Percentiles rank a stretch among this genome's conserved stretches.
phyloP scores from a whole-genome alignment of 2,329 filamentous ascomycete genomes.

The Fusarium chuoi region DNA sequence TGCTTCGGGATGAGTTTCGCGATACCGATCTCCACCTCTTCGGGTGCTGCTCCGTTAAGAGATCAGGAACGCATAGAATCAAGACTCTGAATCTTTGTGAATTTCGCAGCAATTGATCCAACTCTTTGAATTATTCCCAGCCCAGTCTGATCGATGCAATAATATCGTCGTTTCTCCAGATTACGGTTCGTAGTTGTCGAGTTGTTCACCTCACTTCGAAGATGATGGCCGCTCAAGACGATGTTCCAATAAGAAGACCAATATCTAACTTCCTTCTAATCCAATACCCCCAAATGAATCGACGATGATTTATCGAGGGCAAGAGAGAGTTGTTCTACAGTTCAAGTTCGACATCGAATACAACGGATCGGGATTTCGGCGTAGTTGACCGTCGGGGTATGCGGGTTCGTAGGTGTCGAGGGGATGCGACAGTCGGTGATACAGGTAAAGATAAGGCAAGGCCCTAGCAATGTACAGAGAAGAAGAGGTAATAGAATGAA shows the following conservation, averaged over 20 bases:
- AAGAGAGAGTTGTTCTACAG: conserved; percentile 1
- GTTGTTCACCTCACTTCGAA: background rate
- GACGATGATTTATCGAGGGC: conserved; percentile 13
- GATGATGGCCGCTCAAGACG: background rate
- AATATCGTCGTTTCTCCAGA: conserved; percentile 6
- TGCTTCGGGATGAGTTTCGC: conserved; percentile 28
- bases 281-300: background rate
- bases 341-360: conserved; percentile 27
- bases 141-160: background rate
- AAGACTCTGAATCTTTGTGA: background rate
- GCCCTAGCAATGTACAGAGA: background rate
- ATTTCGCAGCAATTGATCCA: background rate
- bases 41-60: conserved; percentile 7
- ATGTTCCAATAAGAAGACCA: background rate
- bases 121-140: background rate
- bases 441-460: background rate
- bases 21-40: conserved; percentile 32
- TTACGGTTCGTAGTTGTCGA: background rate
- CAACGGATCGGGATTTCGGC: conserved; percentile 20
- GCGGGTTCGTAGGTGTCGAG: conserved; percentile 12
- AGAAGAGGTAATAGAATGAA: conserved; percentile 17
- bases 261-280: background rate
- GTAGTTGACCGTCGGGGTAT: conserved; percentile 24
- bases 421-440: conserved; percentile 13
- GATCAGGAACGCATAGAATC: conserved; percentile 23